Evolutionary conservation across 2,329 filamentous ascomycete genomes (phyloP).

Genomic region (Fusarium coffeatum): DNA sequence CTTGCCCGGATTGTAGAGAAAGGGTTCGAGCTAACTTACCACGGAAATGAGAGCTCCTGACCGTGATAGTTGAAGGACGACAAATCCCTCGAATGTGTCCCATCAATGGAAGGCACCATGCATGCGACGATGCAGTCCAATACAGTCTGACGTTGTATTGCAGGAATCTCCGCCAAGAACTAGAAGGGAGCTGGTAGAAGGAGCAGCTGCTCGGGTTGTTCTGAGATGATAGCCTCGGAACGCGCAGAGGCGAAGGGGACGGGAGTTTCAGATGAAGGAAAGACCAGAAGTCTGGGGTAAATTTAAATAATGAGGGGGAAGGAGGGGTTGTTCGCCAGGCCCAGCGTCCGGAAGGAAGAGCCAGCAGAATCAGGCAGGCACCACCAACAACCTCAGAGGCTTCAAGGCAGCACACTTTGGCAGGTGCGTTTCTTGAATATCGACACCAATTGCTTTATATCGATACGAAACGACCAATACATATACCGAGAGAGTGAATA

Average conservation of each 20-base stretch:
- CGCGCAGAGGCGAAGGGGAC: neutral
- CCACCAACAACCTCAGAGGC: conserved; percentile 6
- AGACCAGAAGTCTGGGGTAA: conserved; percentile 17
- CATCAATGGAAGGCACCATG: neutral
- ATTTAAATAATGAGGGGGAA: neutral
- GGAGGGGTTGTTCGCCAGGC: conserved; percentile 7
- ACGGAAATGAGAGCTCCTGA: neutral
- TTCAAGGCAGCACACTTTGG: conserved; percentile 18
- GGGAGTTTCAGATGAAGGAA: neutral
- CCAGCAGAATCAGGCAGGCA: conserved; percentile 10
- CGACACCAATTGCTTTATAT: neutral
- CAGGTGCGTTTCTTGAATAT: neutral
- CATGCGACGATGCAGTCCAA: neutral
- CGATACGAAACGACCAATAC: neutral
- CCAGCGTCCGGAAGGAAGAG: conserved; percentile 12
- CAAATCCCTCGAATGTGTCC: neutral
- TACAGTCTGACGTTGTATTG: neutral
- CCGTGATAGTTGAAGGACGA: neutral
- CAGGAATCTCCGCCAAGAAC: neutral
- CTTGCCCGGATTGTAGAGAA: neutral
- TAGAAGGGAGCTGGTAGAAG: neutral
- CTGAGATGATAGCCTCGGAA: neutral
- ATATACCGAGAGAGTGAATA: neutral
- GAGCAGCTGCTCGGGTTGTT: neutral
- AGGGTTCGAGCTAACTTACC: neutral